phyloP scores from a whole-genome alignment of 2,329 filamentous ascomycete genomes.

The Hymenoscyphus fructigenus region DNA sequence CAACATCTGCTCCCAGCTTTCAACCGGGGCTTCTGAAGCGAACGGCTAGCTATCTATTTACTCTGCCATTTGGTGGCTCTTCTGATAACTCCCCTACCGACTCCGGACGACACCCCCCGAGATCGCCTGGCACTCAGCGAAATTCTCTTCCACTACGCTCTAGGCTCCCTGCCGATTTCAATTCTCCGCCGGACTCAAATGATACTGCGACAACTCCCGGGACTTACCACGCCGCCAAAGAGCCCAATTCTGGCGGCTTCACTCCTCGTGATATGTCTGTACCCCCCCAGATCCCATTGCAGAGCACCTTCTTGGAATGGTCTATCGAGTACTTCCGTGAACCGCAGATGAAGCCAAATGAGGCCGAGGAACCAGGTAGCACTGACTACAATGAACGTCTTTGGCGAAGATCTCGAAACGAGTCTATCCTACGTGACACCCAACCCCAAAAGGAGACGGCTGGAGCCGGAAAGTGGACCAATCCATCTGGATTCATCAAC shows the following conservation, averaged over 20 bases:
- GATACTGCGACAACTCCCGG: conserved; percentile 65
- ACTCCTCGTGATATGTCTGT: conserved; percentile 58
- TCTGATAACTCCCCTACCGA: conserved; percentile 31
- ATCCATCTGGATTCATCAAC: conserved; percentile 77
- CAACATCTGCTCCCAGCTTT: conserved; percentile 44
- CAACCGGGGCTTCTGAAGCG: conserved; percentile 61
- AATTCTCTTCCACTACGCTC: conserved; percentile 34
- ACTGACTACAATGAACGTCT: conserved; percentile 94
- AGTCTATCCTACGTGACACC: conserved; percentile 86
- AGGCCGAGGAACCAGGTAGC: conserved; percentile 93
- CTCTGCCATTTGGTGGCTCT: conserved; percentile 48
- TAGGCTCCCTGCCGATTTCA: conserved; percentile 57
- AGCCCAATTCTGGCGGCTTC: conserved; percentile 78
- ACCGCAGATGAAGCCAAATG: conserved; percentile 95
- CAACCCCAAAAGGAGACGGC: conserved; percentile 91
- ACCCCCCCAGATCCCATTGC: conserved; percentile 68
- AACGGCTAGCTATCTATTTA: conserved; percentile 63
- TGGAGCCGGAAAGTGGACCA: conserved; percentile 83
- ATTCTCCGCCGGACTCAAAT: conserved; percentile 69
- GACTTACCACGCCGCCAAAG: conserved; percentile 72
- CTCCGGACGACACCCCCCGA: conserved; percentile 26
- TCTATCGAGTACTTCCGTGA: conserved; percentile 97
- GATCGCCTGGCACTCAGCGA: conserved; percentile 30
- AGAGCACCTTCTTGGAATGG: conserved; percentile 88
- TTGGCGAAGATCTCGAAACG: conserved; percentile 90